A percentile compares a stretch with the other conserved stretches of the same genome.
Evolutionary conservation across 169 alveolate genomes (phyloP).

Genomic region (Plasmodium gonderi): DNA sequence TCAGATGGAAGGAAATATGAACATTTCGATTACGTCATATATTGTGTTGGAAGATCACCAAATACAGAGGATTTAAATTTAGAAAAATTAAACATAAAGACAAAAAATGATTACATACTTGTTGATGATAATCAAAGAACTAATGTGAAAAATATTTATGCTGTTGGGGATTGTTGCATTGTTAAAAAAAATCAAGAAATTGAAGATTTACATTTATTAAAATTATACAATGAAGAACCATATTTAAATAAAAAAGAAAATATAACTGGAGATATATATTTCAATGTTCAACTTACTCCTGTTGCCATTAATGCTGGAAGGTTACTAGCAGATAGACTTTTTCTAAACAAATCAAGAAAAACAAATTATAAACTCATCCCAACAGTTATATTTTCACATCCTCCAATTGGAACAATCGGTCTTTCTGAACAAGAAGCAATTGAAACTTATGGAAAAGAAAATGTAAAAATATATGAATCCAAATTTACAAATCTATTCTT

Average conservation of each 20-base stretch:
- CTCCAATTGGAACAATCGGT: conserved; percentile 93
- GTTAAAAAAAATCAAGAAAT: conserved; percentile 24
- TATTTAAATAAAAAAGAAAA: conserved; percentile 10
- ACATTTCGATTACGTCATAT: conserved; percentile 67
- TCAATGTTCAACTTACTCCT: conserved; percentile 90
- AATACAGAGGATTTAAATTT: conserved; percentile 61
- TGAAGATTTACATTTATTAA: conserved; percentile 46
- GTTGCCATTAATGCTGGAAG: conserved; percentile 96
- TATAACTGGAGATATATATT: not conserved
- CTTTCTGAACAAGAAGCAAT: conserved; percentile 91
- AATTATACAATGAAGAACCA: conserved; percentile 28
- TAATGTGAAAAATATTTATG: conserved; percentile 59
- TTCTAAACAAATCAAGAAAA: conserved; percentile 74
- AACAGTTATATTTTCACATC: conserved; percentile 92
- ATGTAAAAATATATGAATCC: conserved; percentile 84
- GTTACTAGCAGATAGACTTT: conserved; percentile 92
- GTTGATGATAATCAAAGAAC: conserved; percentile 74
- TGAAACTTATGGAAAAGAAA: conserved; percentile 89
- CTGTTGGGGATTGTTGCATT: conserved; percentile 67
- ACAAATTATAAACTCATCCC: conserved; percentile 87
- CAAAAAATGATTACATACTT: conserved; percentile 28
- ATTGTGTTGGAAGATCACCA: conserved; percentile 73
- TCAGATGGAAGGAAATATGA: conserved; percentile 94
- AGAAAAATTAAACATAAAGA: conserved; percentile 21
- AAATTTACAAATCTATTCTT: conserved; percentile 84